phyloP scores from a whole-genome alignment of 169 alveolate species.

The Neospora caninum region DNA sequence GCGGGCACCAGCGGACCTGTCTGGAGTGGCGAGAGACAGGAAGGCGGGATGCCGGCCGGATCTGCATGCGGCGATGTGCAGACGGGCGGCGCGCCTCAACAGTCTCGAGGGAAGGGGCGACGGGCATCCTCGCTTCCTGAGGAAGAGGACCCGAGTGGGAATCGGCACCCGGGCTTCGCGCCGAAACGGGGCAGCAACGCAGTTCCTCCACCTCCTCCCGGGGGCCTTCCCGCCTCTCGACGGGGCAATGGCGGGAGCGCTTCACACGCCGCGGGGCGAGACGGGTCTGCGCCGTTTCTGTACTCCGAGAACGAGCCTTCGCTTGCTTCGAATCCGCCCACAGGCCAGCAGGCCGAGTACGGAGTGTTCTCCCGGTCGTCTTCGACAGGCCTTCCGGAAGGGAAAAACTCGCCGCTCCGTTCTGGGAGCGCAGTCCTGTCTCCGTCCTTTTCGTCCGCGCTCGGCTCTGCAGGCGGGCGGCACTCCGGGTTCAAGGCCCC shows the following conservation, averaged over 20 bases:
- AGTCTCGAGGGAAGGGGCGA: neutral
- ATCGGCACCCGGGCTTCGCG: neutral
- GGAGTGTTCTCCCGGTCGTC: too few relatives aligned
- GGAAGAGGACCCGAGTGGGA: neutral
- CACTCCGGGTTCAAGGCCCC: neutral
- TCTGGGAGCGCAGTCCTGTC: neutral
- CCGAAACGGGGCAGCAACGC: neutral
- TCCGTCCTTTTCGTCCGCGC: neutral
- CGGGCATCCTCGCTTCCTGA: neutral
- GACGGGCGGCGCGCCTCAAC: neutral
- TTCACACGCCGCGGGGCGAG: neutral
- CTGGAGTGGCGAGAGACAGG: neutral
- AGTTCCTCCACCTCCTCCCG: neutral
- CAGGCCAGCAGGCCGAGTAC: too few relatives aligned
- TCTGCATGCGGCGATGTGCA: neutral
- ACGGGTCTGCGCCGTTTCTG: neutral
- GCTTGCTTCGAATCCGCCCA: neutral
- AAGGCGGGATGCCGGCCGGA: neutral
- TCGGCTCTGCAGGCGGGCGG: neutral
- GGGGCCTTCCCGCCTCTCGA: neutral
- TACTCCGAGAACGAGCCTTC: neutral
- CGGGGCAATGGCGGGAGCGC: neutral
- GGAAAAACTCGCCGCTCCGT: neutral
- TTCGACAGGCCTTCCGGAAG: neutral
- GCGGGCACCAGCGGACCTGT: neutral